Conservation (phyloP, 176 grass and related monocot genomes). For the Themeda triandra region DNA sequence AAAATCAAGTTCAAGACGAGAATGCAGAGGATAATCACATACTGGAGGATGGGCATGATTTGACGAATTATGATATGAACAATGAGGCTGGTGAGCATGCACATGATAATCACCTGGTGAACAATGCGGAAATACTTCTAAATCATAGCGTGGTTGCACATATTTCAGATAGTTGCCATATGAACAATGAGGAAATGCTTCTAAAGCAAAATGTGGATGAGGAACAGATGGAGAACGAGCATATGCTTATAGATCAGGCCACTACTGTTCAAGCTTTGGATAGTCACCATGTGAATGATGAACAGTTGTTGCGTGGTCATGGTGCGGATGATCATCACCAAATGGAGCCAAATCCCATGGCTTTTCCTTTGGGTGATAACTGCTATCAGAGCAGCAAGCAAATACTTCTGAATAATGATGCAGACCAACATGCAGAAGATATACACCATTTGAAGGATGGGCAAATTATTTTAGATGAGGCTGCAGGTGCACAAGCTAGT, state of each 20-base stretch:
- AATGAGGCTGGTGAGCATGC: not conserved
- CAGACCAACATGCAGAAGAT: not conserved
- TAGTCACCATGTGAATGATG: not conserved
- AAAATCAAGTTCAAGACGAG: conserved; percentile 22
- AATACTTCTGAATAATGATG: not conserved
- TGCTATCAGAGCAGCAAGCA: conserved; percentile 19
- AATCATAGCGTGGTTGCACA: not conserved
- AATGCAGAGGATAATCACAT: conserved; percentile 11
- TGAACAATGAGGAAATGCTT: conserved; percentile 27
- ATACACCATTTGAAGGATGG: conserved; percentile 18
- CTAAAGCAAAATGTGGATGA: conserved; percentile 11
- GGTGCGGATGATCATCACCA: not conserved
- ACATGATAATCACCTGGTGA: not conserved
- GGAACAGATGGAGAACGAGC: not conserved
- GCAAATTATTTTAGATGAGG: conserved; percentile 28
- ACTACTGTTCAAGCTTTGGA: not conserved
- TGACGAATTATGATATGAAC: conserved; percentile 8
- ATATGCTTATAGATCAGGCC: not conserved
- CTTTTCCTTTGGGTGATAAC: conserved; percentile 10
- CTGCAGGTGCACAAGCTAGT: not conserved
- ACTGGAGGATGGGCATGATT: conserved; percentile 1
- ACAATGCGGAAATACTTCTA: not conserved
- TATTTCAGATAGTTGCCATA: not conserved
- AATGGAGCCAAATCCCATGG: conserved; percentile 3
- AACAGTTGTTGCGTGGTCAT: conserved; percentile 2